phyloP scores from a whole-genome alignment of 2,329 filamentous ascomycete genomes.

The Scytalidium lignicola region DNA sequence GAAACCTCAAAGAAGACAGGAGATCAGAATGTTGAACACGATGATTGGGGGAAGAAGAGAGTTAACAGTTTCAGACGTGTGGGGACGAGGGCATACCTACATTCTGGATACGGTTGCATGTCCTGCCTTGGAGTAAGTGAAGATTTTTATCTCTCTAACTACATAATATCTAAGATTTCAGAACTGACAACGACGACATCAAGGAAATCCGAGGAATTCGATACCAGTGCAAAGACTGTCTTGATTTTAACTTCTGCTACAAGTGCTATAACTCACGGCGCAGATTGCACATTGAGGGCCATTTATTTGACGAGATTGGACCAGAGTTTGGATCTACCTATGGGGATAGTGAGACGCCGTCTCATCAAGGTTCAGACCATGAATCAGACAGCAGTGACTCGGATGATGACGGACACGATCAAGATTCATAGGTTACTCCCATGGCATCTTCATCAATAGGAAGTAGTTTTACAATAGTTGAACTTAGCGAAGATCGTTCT shows the following conservation, averaged over 20 bases:
- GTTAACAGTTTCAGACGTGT: neutral
- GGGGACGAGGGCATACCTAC: neutral
- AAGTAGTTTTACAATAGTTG: no score
- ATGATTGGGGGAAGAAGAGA: neutral
- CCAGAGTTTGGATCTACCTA: neutral
- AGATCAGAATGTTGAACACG: neutral
- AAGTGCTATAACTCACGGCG: conserved; percentile 70
- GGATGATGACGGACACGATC: neutral
- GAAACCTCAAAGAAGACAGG: neutral
- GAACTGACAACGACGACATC: no score
- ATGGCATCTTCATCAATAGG: no score
- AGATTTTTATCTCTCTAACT: no score
- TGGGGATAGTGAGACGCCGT: neutral
- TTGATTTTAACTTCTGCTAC: conserved; percentile 94
- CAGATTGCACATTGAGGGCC: conserved; percentile 72
- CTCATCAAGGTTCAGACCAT: neutral
- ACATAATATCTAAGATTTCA: no score
- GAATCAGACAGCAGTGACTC: neutral
- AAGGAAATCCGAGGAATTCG: conserved; percentile 73
- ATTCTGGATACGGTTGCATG: neutral
- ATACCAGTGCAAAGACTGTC: conserved; percentile 92
- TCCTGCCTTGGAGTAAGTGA: neutral
- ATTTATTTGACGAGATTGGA: conserved; percentile 89
- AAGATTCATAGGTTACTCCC: neutral
- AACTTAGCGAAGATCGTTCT: no score